Evolutionary conservation across 108 stramenopile genomes (phyloP), one percentile per base, ranked within the genome.

Genomic region (Pseudonitzschia multiseries): DNA sequence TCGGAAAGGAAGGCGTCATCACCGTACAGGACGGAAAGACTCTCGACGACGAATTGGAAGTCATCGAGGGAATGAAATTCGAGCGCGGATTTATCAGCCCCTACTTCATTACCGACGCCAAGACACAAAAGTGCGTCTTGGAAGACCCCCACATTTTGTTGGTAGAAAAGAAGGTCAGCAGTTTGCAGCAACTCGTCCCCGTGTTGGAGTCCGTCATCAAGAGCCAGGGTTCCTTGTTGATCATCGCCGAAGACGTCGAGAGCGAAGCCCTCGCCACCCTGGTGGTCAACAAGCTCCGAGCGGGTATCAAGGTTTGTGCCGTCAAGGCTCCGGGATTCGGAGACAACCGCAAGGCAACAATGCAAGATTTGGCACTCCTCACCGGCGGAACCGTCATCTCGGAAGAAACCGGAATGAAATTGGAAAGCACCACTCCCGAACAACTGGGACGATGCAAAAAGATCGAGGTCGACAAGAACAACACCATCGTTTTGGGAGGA

Each of bases 281-380:
- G 51, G 98, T 99, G n/a, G 98, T 99, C 54, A 99, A 99, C 93
- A 99, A 99, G 85, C 94, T 99, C 36, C 93, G 99, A 42, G 98
- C 97, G 0, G 97, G 97, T 36, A 96, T 98, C 80, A 99, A 99
- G 93, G 97, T 99, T 33, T 97, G 97, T 78, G 99, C 99, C 32
- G 99, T 99, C 53, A 99, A 99, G 93, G 97, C 99, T 27, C 99
- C 99, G 13, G 99, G 99, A 59, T 99, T 99, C 74, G 99, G 99
- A 56, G 99, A 99, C 88, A 99, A 99, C 90, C 95, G 99, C 61
- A 99, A 99, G 93, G 98, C 98, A 22, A 99, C 98, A 73, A 91
- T 99, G 92, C 98, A 99, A 86, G 99, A 99, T 84, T 79, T 99
- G 62, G 99, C 99, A 68, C 90, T 97, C 70, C 79, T 99, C 40